These are phyloP conservation scores for Guadua angustifolia DNA, from an alignment of 176 grass and related monocot genomes.

Conservation along the genomic window DNA sequence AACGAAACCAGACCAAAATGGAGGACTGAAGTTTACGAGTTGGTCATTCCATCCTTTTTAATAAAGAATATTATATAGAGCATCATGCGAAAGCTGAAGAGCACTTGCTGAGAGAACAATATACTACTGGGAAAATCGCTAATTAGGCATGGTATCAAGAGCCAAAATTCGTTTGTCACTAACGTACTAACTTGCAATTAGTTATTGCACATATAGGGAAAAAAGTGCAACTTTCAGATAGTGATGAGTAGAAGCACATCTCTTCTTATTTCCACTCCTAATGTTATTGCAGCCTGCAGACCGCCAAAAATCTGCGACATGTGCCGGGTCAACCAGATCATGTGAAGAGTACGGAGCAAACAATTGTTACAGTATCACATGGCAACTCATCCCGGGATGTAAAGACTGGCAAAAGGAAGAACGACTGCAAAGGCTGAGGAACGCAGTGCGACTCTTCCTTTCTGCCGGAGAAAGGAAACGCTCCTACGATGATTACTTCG, in stretches of 20 bases:
- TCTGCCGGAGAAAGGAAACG: slow-evolving; percentile 22
- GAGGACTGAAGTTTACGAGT: slow-evolving; percentile 33
- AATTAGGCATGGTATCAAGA: slow-evolving; percentile 1
- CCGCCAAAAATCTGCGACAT: not conserved
- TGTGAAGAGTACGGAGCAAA: slow-evolving; percentile 6
- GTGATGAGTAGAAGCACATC: too few species aligned
- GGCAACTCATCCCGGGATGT: not conserved
- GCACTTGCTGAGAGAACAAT: slow-evolving; percentile 24
- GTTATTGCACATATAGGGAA: not conserved
- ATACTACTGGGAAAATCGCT: not conserved
- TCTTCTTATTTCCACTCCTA: not conserved
- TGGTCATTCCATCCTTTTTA: not conserved
- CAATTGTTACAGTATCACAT: not conserved
- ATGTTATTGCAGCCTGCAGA: not conserved
- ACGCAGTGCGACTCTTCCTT: not conserved
- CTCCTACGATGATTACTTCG: not conserved
- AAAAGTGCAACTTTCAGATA: too few species aligned
- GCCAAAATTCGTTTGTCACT: not conserved
- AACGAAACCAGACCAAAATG: slow-evolving; percentile 28
- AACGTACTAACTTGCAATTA: not conserved
- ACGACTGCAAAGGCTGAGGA: not conserved
- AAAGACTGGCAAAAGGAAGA: not conserved
- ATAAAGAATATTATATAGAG: slow-evolving; percentile 10
- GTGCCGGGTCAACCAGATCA: slow-evolving; percentile 6
- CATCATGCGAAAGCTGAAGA: slow-evolving; percentile 20